Evolutionary conservation across 257 asterid genomes (phyloP), one percentile per base, ranked within the genome.

Genomic region (Rehmannia glutinosa): DNA sequence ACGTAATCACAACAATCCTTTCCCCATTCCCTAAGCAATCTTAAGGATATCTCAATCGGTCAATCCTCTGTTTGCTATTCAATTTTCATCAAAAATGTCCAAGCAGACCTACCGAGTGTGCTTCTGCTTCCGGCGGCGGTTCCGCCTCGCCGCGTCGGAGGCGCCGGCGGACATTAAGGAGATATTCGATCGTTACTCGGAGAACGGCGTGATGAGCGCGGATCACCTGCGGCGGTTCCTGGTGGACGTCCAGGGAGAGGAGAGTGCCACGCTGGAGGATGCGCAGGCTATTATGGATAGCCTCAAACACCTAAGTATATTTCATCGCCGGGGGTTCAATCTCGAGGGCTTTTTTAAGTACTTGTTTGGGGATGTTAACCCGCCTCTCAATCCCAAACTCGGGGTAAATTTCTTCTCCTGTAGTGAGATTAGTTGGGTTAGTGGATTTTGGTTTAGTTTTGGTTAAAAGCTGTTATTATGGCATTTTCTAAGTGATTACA

Each of bases 81-180:
- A 33, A 30, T 58, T 42, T 9, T 61, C 2, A 1, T 50, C 41
- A 4, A 35, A 28, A 52, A 74, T 72, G 87, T 73, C 87, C 16
- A 78, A 82, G 69, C 84, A 82, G 76, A 73, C 87, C 35, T 82
- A 82, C 75, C 80, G 76, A 16, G 82, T 82, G 66, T 82, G 87
- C 73, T 82, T 78, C 78, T 82, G 87, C 67, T 82, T 82, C 82
- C 77, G 80, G 17, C 84, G 87, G 7, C 78, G 87, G 32, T 82
- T 82, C 80, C 82, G 76, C 69, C 70, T 73, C 35, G 74, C 87
- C 33, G 77, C 82, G 10, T 32, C 84, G 60, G 84, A 81, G 80
- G 86, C 89, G 19, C 86, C 89, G 61, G 49, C 78, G 8, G 83
- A 71, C n/a, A 64, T 84, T 8, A 81, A 64, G 75, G 68, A 58